Evolutionary conservation across 495 filamentous ascomycete species (phyloP), one percentile per base, ranked within the genome.

Genomic region (Filosporella fistucella): DNA sequence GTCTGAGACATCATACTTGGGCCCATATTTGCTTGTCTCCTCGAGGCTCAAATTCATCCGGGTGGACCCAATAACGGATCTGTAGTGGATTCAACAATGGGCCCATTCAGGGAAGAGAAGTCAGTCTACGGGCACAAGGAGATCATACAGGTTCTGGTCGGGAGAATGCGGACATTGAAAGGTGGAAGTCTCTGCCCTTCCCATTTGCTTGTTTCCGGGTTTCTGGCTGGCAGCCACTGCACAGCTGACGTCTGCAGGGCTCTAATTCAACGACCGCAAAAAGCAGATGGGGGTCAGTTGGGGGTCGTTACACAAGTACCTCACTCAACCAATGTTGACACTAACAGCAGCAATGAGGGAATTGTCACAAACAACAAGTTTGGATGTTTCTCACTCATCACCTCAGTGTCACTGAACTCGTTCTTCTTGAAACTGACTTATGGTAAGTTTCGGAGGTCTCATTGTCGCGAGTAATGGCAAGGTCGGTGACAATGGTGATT

Each of bases 41-140:
- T 54, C 44, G 51, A 54, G 51, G 37, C 51, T 54, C 51, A 54
- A 48, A 43, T 18, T 17, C 41, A 13, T 42, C 9, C 26, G n/a
- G 12, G 28, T 40, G 45, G 45, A 48, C 23, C 26, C 45, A 40
- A 40, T 40, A 28, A 32, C 11, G 26, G 18, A 20, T 4, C 48
- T 14, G 37, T 34, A 32, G 24, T 45, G 33, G 40, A 46, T 45
- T 22, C 18, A 34, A 37, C 17, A 46, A 46, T 41, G 21, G 40
- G 25, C 23, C n/a, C 16, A 39, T 49, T 21, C 3, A 21, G 28
- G 28, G 28, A 30, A n/a, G n/a, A 8, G 28, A 30, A 30, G 8
- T 9, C 16, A 4, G 4, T 38, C 35, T 11, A 21, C 18, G 35
- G 35, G 35, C 35, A 21, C 35, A 21, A 10, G 14, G 11, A 5